Base-by-base conservation (phyloP, 1,284 basidiomycete genomes). In the Trametes sp. region DNA sequence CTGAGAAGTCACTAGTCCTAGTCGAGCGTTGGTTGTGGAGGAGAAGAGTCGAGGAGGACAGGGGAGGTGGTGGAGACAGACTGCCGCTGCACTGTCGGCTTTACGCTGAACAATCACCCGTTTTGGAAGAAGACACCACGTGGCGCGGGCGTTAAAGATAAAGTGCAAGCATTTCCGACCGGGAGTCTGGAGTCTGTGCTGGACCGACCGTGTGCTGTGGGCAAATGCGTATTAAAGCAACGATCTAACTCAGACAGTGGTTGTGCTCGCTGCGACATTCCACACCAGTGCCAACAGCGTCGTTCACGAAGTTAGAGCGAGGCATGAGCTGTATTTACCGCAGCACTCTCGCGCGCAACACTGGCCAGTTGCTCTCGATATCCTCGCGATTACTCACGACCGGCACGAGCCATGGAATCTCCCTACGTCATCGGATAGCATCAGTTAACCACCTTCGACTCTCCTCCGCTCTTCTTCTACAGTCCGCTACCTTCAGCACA, bases 31-130 rank as follows among this genome's bases (percentile, higher is more conserved):
- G 28, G 29, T 11, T 23, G 41, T 41, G 14, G 29, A 29, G 48
- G 29, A 29, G 48, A 13, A 16, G 21, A 6, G 51, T 44, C 19
- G 36, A 29, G 55, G 51, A 28, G 42, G 2, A 24, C 50, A 21
- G 21, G 38, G 19, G 26, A 23, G 21, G 26, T 24, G 38, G 41
- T 24, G 38, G 45, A 44, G 50, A 62, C 28, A 35, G 46, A 29
- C 44, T 4, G 48, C 48, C 41, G 49, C 44, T 45, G 16, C 42
- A 29, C n/a, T 33, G 46, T 44, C 45, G 21, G 14, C 36, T 19
- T 33, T 16, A 21, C 49, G 60, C 55, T 62, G 56, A 62, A 42
- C 55, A 58, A 62, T 62, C 56, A 33, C 59, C 59, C 35, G 35
- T 49, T 60, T 50, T n/a, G 59, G 58, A 19, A 50, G 16, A 14